Percentiles rank a stretch among this genome's conserved stretches.
These are phyloP conservation scores for Gynandropsis gynandra DNA, from an alignment of 345 rosid species.

Conservation along the genomic window DNA sequence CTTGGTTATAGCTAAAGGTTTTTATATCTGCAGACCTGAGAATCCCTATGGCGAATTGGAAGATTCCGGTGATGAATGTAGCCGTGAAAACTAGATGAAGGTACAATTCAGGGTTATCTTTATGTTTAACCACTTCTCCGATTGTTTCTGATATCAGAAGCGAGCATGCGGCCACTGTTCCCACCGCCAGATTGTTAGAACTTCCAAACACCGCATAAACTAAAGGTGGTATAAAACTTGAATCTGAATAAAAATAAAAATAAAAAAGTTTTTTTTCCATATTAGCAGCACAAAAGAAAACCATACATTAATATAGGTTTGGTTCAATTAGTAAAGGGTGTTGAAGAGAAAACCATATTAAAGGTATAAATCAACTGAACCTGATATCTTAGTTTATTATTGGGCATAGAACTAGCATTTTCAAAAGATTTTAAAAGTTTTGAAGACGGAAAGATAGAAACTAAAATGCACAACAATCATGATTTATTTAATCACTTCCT, in stretches of 20 bases:
- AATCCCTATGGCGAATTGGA: constrained; percentile 53
- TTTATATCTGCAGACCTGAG: constrained; percentile 38
- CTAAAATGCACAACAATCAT: too few relatives aligned
- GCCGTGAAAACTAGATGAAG: constrained; percentile 68
- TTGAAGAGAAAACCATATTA: too few relatives aligned
- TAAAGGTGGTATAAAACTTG: constrained; percentile 82
- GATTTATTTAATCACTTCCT: too few relatives aligned
- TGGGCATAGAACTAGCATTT: too few relatives aligned
- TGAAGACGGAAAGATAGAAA: too few relatives aligned
- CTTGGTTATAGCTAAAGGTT: too few relatives aligned
- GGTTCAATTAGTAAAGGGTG: too few relatives aligned
- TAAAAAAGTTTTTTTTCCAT: neutral
- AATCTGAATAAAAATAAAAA: constrained; percentile 38
- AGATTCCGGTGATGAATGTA: constrained; percentile 68
- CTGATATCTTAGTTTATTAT: too few relatives aligned
- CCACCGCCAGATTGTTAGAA: constrained; percentile 78
- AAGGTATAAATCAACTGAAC: too few relatives aligned
- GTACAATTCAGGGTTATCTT: constrained; percentile 47
- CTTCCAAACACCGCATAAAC: constrained; percentile 75
- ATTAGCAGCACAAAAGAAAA: neutral
- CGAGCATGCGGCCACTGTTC: constrained; percentile 81
- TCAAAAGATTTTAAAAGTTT: too few relatives aligned
- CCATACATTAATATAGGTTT: too few relatives aligned
- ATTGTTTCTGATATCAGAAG: constrained; percentile 48
- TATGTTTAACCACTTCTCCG: constrained; percentile 29